Conservation (phyloP, 2,329 filamentous ascomycete genomes). For the Claviceps digitariae region DNA sequence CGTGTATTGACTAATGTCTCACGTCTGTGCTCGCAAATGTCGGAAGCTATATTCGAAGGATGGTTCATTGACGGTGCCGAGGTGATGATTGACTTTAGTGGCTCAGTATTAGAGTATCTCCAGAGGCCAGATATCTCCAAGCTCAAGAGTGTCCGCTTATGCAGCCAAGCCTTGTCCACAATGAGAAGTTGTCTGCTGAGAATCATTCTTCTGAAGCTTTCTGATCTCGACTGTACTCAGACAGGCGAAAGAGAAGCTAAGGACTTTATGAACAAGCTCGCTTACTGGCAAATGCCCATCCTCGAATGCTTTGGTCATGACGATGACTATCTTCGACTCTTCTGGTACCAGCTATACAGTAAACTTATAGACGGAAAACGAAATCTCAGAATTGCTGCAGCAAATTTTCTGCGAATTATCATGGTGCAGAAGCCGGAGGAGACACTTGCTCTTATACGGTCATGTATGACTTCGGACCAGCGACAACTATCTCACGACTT, state of each 20-base stretch:
- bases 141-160: conserved; percentile 82
- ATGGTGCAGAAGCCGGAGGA: conserved; percentile 87
- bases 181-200: conserved; percentile 69
- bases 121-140: conserved; percentile 70
- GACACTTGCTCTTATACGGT: conserved; percentile 57
- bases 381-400: conserved; percentile 59
- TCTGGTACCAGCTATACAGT: conserved; percentile 87
- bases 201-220: conserved; percentile 66
- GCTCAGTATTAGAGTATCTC: conserved; percentile 74
- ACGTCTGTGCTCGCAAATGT: conserved; percentile 65
- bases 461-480: conserved; percentile 58
- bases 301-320: conserved; percentile 65
- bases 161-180: conserved; percentile 64
- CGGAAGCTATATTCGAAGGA: conserved; percentile 86
- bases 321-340: conserved; percentile 66
- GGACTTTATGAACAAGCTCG: conserved; percentile 67
- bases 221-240: conserved; percentile 60
- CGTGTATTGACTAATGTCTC: conserved; percentile 77
- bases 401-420: conserved; percentile 80
- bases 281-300: conserved; percentile 92
- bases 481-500: conserved; percentile 62
- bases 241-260: conserved; percentile 48
- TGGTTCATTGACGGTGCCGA: conserved; percentile 90
- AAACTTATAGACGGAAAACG: conserved; percentile 63
- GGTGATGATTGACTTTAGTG: conserved; percentile 71